Evolutionary conservation across 768 basidiomycete species (phyloP), one percentile per base, ranked within the genome.

Genomic region (Kondoa subrosea): DNA sequence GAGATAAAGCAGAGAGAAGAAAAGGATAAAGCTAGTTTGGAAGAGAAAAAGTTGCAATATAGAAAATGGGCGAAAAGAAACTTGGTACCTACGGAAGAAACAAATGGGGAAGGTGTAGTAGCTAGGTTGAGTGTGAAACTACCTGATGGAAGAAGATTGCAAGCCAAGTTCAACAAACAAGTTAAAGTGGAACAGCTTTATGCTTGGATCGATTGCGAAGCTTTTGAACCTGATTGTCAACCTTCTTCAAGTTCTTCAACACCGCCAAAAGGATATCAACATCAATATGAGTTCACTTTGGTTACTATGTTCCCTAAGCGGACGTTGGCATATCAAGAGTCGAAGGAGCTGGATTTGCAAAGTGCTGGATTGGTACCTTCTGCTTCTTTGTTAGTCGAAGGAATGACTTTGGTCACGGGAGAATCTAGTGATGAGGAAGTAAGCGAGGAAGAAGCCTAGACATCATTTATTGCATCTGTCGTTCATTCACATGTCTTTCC

Each of bases 221-320:
- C 76, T n/a, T 75, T 80, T 16, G 80, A 82, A 66, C 66, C 73
- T 25, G 74, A 76, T 8, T 75, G 80, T 30, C 78, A 77, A 14
- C 40, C 29, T n/a, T 63, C 8, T 60, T 40, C 2, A 60, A 32
- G 3, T 65, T 25, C 4, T 30, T 21, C 32, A 3, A 30, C 4
- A 27, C 16, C 25, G 31, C 40, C 33, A 57, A 58, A 4, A 34
- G 77, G 12, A 30, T 88, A 73, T 66, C 61, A 59, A 16, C 76
- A 74, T 40, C 69, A 85, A 81, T 90, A 87, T 85, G 84, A 83
- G 4, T 91, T 92, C 80, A 81, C 79, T 69, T 78, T 92, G 31
- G 79, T 79, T 40, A 81, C 82, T 1, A 81, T 87, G 12, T 91
- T 88, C 73, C 90, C 90, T 2, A 68, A 75, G 21, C 57, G 70